phyloP scores from a whole-genome alignment of 169 alveolate species.

The Eimeria acervulina region DNA sequence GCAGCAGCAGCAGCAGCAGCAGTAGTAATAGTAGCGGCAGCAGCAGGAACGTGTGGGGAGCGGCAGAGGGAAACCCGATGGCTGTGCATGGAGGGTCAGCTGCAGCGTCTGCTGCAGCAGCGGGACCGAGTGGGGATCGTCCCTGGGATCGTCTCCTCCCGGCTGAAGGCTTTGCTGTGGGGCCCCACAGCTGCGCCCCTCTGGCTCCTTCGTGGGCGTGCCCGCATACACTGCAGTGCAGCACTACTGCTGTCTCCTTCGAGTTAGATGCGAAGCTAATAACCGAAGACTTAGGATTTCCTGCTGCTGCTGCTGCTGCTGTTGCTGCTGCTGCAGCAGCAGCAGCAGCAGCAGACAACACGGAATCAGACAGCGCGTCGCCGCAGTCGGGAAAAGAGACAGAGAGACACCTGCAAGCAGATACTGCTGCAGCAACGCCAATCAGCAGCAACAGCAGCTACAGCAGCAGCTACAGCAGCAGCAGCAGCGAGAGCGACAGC shows the following conservation, averaged over 20 bases:
- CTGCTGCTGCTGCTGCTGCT: constrained; percentile 76
- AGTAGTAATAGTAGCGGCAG: constrained; percentile 13
- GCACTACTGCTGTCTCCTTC: constrained; percentile 29
- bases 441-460: background rate
- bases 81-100: background rate
- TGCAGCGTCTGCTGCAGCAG: constrained; percentile 29
- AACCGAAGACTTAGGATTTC: background rate
- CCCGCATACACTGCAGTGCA: constrained; percentile 48
- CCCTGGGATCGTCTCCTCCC: background rate
- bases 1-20: constrained; percentile 61
- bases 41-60: background rate
- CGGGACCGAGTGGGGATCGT: background rate
- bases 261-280: constrained; percentile 4
- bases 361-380: constrained; percentile 3
- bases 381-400: background rate
- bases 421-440: background rate
- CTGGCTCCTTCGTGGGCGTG: constrained; percentile 56
- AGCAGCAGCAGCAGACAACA: background rate
- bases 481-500: background rate
- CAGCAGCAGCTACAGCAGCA: background rate
- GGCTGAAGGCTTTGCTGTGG: background rate
- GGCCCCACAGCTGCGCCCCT: background rate
- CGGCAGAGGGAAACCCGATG: constrained; percentile 9
- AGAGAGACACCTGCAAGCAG: background rate
- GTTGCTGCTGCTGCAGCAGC: constrained; percentile 32